Evolutionary conservation across 345 rosid species (phyloP).

Genomic region (Hirschfeldia incana): DNA sequence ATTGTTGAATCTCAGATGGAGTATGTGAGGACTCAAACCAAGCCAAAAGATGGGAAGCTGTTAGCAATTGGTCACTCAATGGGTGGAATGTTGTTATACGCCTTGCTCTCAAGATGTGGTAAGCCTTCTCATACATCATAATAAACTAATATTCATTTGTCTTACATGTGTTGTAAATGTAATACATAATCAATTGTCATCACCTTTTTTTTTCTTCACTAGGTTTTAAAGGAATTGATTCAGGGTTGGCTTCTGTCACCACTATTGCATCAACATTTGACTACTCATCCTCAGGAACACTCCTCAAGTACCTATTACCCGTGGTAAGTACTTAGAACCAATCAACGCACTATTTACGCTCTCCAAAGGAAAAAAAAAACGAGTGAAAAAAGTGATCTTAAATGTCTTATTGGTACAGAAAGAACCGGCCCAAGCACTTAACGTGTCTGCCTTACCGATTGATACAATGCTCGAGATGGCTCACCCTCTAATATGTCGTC

Average conservation of each 20-base stretch:
- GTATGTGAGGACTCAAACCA: constrained; percentile 57
- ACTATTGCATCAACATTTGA: constrained; percentile 82
- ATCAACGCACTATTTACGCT: neutral
- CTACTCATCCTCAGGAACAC: constrained; percentile 67
- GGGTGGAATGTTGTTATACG: constrained; percentile 93
- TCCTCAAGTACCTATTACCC: constrained; percentile 68
- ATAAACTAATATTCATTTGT: neutral
- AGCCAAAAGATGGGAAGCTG: constrained; percentile 71
- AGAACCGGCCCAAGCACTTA: constrained; percentile 63
- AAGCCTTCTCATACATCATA: constrained; percentile 30
- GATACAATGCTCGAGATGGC: constrained; percentile 58
- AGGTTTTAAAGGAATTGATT: constrained; percentile 68
- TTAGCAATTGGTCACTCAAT: constrained; percentile 93
- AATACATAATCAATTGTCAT: neutral
- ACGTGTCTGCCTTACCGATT: constrained; percentile 64
- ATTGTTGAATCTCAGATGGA: constrained; percentile 58
- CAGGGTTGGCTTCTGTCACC: constrained; percentile 62
- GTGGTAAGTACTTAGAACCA: constrained; percentile 53
- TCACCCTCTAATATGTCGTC: constrained; percentile 62
- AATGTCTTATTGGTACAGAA: constrained; percentile 45
- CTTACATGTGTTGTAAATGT: neutral
- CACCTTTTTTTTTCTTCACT: neutral
- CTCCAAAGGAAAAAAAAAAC: neutral
- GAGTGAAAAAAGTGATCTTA: constrained; percentile 10
- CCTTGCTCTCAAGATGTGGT: constrained; percentile 69